A percentile compares a stretch with the other conserved stretches of the same genome.
phyloP scores from a whole-genome alignment of 768 basidiomycete species.

The Boletus subcaerulescens region DNA sequence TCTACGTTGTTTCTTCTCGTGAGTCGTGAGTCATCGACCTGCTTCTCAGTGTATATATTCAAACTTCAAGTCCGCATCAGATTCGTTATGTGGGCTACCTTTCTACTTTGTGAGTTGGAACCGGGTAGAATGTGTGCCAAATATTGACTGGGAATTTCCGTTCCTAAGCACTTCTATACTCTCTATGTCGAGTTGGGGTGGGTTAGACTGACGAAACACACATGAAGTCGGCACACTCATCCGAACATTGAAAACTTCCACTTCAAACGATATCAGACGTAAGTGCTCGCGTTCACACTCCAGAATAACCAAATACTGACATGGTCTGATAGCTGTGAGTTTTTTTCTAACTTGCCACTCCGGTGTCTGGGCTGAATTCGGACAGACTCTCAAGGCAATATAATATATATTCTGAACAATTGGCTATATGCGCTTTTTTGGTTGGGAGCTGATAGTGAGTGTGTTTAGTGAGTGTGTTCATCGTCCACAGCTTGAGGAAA shows the following conservation, averaged over 20 bases:
- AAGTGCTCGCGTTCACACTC: not conserved
- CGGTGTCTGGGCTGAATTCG: too few species aligned
- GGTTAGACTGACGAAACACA: not conserved
- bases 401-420: not conserved
- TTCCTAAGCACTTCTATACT: not conserved
- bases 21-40: not conserved
- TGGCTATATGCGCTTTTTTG: not conserved
- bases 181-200: not conserved
- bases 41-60: too few species aligned
- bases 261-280: not conserved
- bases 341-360: too few species aligned
- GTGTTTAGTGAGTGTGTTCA: not conserved
- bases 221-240: not conserved
- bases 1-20: conserved; percentile 2
- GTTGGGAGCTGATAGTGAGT: not conserved
- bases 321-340: not conserved
- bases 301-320: not conserved
- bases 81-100: not conserved
- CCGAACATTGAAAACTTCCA: not conserved
- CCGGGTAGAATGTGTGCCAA: not conserved
- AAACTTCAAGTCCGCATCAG: not conserved
- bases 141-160: not conserved
- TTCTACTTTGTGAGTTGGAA: not conserved
- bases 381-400: not conserved
- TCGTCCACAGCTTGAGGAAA: too few species aligned